Evolutionary conservation across 176 grass and related monocot species (phyloP).

Genomic region (Juncus inflexus): DNA sequence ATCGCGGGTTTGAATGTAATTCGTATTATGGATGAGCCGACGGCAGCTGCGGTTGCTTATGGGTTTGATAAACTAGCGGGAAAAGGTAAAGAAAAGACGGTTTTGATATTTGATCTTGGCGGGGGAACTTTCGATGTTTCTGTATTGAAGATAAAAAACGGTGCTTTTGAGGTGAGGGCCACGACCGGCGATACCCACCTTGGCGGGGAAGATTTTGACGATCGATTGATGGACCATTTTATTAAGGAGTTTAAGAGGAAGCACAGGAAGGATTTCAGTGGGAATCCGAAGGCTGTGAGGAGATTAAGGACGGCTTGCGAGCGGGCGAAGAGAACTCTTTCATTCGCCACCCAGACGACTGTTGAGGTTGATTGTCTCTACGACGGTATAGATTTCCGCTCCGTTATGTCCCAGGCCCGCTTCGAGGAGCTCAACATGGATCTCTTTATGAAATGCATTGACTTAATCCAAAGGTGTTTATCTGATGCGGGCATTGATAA

Average conservation of each 20-base stretch:
- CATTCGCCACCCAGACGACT: background rate
- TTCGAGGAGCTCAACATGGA: too few relatives aligned
- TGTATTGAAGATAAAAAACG: background rate
- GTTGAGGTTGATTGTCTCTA: conserved; percentile 13
- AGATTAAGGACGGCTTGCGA: conserved; percentile 16
- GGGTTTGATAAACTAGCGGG: conserved; percentile 9
- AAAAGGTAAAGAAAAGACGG: background rate
- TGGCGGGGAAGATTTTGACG: conserved; percentile 88
- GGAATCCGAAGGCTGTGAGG: conserved; percentile 4
- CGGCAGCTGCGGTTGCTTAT: conserved; percentile 23
- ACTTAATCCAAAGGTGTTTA: conserved; percentile 9
- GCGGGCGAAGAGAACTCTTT: conserved; percentile 10
- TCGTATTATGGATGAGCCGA: conserved; percentile 25
- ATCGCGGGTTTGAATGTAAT: conserved; percentile 30
- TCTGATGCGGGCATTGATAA: conserved; percentile 13
- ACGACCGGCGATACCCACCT: conserved; percentile 29
- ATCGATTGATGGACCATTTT: conserved; percentile 34
- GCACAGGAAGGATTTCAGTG: conserved; percentile 13
- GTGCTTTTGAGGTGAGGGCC: conserved; percentile 22
- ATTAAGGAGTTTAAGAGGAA: conserved; percentile 21
- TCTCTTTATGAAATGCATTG: conserved; percentile 8
- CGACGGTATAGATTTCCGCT: conserved; percentile 11
- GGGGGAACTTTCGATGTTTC: conserved; percentile 9
- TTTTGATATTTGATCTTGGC: conserved; percentile 7
- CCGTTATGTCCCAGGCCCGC: background rate